These are phyloP conservation scores for Hypoxylon sp. DNA, from an alignment of 2,329 filamentous ascomycete genomes.

Conservation along the genomic window DNA sequence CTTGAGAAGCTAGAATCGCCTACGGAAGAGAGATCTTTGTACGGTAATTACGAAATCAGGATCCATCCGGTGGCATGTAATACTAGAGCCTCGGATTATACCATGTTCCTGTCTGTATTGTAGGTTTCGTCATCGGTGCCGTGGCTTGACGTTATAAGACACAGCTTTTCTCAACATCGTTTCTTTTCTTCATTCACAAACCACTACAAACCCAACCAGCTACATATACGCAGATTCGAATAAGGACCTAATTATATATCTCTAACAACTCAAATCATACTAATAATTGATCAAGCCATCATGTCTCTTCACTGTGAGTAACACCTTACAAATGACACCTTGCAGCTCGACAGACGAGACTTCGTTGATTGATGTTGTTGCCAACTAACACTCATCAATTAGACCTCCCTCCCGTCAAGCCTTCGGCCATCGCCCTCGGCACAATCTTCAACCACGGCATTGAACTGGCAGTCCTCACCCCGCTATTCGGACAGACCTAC, in stretches of 20 bases:
- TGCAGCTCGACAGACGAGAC: neutral
- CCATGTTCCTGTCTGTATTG: slow-evolving; percentile 31
- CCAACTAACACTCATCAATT: slow-evolving; percentile 22
- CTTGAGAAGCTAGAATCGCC: slow-evolving; percentile 19
- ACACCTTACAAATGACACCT: neutral
- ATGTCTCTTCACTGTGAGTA: slow-evolving; percentile 74
- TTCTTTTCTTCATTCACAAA: slow-evolving; percentile 16
- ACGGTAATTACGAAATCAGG: slow-evolving; percentile 25
- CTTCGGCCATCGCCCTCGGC: slow-evolving; percentile 96
- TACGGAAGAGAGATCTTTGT: slow-evolving; percentile 18
- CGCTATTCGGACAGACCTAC: slow-evolving; percentile 95
- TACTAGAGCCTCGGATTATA: slow-evolving; percentile 33
- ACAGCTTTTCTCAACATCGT: slow-evolving; percentile 33
- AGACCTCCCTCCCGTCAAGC: slow-evolving; percentile 87
- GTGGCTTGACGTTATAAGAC: slow-evolving; percentile 43
- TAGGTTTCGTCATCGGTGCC: slow-evolving; percentile 42
- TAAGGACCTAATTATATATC: neutral
- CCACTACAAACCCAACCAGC: slow-evolving; percentile 6
- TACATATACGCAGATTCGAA: slow-evolving; percentile 20
- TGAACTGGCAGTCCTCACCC: slow-evolving; percentile 88
- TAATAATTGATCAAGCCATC: slow-evolving; percentile 50
- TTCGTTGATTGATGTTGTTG: neutral
- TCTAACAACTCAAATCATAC: slow-evolving; percentile 9
- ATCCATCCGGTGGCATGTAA: slow-evolving; percentile 17
- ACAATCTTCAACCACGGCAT: slow-evolving; percentile 95